phyloP scores from a whole-genome alignment of 2,329 filamentous ascomycete genomes.

The Ceratocystis alfenasii region DNA sequence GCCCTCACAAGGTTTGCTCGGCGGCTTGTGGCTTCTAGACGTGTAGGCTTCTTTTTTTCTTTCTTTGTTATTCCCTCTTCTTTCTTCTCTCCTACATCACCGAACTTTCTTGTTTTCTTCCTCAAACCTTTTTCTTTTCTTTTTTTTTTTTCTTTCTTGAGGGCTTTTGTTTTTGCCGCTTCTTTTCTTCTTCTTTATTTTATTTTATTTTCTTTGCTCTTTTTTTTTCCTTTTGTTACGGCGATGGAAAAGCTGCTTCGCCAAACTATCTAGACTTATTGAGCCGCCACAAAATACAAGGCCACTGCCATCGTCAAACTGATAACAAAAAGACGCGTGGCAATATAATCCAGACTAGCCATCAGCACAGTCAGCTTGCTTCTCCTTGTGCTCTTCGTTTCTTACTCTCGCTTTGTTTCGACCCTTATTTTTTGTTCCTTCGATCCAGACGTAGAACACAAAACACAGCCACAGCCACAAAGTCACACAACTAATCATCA shows the following conservation, averaged over 20 bases:
- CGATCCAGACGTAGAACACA: too few relatives aligned
- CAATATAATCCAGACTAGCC: neutral
- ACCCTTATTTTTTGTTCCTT: slow-evolving; percentile 10
- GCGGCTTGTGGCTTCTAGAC: neutral
- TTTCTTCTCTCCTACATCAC: slow-evolving; percentile 16
- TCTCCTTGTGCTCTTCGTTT: neutral
- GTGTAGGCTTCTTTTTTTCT: slow-evolving; percentile 21
- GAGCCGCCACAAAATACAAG: neutral
- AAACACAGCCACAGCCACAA: neutral
- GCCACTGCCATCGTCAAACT: neutral
- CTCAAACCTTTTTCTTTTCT: slow-evolving; percentile 9
- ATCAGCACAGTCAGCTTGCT: slow-evolving; percentile 2
- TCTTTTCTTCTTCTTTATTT: slow-evolving; percentile 11
- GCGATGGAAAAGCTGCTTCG: neutral
- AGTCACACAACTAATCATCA: neutral
- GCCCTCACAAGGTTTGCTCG: too few relatives aligned
- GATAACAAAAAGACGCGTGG: slow-evolving; percentile 5
- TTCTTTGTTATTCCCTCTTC: slow-evolving; percentile 19
- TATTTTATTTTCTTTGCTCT: slow-evolving; percentile 7
- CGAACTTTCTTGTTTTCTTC: slow-evolving; percentile 22
- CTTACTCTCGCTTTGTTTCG: neutral
- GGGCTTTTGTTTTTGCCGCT: slow-evolving; percentile 1
- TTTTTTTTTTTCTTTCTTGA: slow-evolving; percentile 9
- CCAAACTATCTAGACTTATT: neutral
- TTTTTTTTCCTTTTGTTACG: slow-evolving; percentile 14